Conservation (phyloP, 164 flowering plant genomes). For the Liriodendron chinense region DNA sequence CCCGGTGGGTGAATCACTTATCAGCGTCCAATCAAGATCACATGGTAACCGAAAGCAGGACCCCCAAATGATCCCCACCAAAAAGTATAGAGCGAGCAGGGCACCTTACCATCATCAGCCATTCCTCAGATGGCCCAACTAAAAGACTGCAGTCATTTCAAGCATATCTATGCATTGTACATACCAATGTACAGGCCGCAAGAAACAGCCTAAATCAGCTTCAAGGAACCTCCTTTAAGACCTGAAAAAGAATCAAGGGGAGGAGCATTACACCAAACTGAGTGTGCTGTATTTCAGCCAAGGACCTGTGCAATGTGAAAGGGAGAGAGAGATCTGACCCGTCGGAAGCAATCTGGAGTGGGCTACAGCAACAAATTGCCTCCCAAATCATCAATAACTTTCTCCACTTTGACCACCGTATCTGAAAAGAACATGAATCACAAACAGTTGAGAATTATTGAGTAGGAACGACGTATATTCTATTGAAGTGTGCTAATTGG, state of each 20-base stretch:
- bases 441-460: background rate
- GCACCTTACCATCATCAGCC: no score
- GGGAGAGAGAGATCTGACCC: background rate
- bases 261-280: no score
- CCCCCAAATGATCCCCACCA: no score
- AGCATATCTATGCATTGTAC: background rate
- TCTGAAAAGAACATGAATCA: slow-evolving; percentile 31
- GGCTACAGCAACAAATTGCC: slow-evolving; percentile 28
- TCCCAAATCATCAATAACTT: slow-evolving; percentile 55
- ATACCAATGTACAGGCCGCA: background rate
- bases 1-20: no score
- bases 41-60: no score
- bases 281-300: no score
- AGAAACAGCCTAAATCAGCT: background rate
- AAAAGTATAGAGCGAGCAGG: no score
- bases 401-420: slow-evolving; percentile 55
- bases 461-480: background rate
- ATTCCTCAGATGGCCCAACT: no score
- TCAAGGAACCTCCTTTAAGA: no score
- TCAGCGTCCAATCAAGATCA: no score
- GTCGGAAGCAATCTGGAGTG: background rate
- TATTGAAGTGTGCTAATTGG: no score
- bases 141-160: background rate
- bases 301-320: background rate
- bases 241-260: background rate